Percentiles rank a stretch among this genome's conserved stretches.
These are phyloP conservation scores for Aspergillus tanneri DNA, from an alignment of 2,329 filamentous ascomycete genomes.

Conservation along the genomic window DNA sequence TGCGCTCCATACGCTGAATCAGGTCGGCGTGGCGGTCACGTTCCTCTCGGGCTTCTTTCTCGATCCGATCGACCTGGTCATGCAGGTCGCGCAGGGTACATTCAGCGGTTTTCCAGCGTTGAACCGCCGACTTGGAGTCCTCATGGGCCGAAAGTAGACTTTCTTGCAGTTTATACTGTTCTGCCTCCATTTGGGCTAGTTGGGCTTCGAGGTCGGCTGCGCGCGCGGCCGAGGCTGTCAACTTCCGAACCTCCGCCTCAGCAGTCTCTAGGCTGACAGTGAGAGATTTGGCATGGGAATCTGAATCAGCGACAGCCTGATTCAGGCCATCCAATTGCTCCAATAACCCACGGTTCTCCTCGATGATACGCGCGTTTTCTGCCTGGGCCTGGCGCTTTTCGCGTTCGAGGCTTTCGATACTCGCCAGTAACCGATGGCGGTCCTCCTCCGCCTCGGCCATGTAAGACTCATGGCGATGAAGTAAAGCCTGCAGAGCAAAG, in stretches of 20 bases:
- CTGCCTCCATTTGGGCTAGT: conserved; percentile 73
- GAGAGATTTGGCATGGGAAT: conserved; percentile 73
- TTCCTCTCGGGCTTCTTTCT: conserved; percentile 77
- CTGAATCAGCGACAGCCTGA: conserved; percentile 72
- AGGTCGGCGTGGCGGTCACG: conserved; percentile 78
- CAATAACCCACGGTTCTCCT: conserved; percentile 78
- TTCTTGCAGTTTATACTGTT: conserved; percentile 71
- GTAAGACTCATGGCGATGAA: conserved; percentile 89
- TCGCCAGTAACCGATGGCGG: conserved; percentile 67
- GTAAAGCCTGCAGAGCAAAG: conserved; percentile 75
- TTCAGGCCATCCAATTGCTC: conserved; percentile 86
- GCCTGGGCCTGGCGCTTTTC: conserved; percentile 72
- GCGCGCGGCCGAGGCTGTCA: conserved; percentile 71
- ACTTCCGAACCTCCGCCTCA: conserved; percentile 70
- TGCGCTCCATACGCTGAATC: conserved; percentile 76
- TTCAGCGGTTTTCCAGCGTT: conserved; percentile 84
- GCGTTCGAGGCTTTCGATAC: conserved; percentile 72
- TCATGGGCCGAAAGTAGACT: conserved; percentile 66
- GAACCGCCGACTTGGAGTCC: conserved; percentile 74
- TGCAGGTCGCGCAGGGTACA: conserved; percentile 74
- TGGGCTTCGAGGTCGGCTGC: conserved; percentile 80
- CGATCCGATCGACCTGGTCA: conserved; percentile 84
- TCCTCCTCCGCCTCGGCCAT: conserved; percentile 90
- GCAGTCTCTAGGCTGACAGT: conserved; percentile 74
- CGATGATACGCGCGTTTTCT: conserved; percentile 72